Percentiles rank a stretch among this genome's conserved stretches.
phyloP scores from a whole-genome alignment of 106 monocot genomes.

The Phalaenopsis equestris region DNA sequence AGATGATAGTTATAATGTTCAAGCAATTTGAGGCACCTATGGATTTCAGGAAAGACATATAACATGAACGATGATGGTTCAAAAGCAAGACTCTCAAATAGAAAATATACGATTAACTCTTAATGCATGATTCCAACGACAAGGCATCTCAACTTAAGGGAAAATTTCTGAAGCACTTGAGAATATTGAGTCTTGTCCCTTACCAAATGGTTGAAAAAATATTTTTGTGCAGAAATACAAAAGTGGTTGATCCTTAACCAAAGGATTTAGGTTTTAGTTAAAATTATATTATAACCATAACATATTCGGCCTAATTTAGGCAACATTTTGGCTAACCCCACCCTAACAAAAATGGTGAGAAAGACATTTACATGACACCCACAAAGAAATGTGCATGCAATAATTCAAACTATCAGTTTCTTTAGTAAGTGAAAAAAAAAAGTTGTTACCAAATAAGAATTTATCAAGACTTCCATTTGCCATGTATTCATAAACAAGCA shows the following conservation, averaged over 20 bases:
- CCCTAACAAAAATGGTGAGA: not conserved
- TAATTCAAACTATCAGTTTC: not conserved
- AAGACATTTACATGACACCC: not conserved
- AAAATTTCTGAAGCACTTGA: not conserved
- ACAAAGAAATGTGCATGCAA: not conserved
- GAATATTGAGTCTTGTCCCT: not conserved
- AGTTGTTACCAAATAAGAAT: conserved; percentile 51
- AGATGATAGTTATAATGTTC: not conserved
- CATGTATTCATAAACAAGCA: conserved; percentile 81
- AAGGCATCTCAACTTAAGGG: not conserved
- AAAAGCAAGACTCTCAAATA: not conserved
- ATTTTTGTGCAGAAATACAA: not conserved
- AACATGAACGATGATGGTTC: not conserved
- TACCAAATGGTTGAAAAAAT: not conserved
- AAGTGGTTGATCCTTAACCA: not conserved
- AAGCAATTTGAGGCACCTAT: not conserved
- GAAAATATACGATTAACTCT: not conserved
- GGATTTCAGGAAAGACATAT: not conserved
- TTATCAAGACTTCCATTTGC: conserved; percentile 62
- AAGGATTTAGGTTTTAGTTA: not conserved
- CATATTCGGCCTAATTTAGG: no score
- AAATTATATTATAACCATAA: not conserved
- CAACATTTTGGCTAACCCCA: not conserved
- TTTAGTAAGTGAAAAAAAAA: not conserved
- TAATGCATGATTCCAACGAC: not conserved